phyloP scores from a whole-genome alignment of 345 rosid genomes.

The Euphorbia lathyris region DNA sequence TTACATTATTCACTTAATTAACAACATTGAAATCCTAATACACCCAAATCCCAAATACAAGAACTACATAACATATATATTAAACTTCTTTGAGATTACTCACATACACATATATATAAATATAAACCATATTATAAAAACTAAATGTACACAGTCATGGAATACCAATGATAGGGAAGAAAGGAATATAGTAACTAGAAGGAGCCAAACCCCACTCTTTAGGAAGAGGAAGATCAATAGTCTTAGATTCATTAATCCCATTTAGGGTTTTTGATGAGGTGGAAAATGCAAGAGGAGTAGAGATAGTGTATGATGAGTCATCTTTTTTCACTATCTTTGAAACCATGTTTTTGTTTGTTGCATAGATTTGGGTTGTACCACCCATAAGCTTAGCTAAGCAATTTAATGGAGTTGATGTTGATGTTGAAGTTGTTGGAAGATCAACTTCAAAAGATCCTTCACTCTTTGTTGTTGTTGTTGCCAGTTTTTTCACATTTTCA shows the following conservation, averaged over 20 bases:
- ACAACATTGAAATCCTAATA: background rate
- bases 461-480: constrained; percentile 39
- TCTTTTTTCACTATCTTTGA: constrained; percentile 43
- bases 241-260: constrained; percentile 51
- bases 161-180: constrained; percentile 82
- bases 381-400: constrained; percentile 66
- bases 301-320: constrained; percentile 39
- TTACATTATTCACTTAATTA: background rate
- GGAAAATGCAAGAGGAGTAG: constrained; percentile 63
- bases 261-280: constrained; percentile 30
- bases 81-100: too few species aligned
- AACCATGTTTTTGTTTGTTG: constrained; percentile 34
- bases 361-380: constrained; percentile 55
- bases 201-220: constrained; percentile 89
- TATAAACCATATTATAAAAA: too few species aligned
- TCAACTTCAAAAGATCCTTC: constrained; percentile 56
- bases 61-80: background rate
- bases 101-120: too few species aligned
- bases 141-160: constrained; percentile 37
- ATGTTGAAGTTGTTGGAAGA: constrained; percentile 46
- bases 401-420: constrained; percentile 14
- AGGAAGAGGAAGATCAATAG: constrained; percentile 74
- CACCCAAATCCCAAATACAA: background rate
- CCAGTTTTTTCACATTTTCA: constrained; percentile 36
- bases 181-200: constrained; percentile 70